A percentile compares a stretch with the other conserved stretches of the same genome.
phyloP scores from a whole-genome alignment of 257 asterid species.

The Asclepias syriaca region DNA sequence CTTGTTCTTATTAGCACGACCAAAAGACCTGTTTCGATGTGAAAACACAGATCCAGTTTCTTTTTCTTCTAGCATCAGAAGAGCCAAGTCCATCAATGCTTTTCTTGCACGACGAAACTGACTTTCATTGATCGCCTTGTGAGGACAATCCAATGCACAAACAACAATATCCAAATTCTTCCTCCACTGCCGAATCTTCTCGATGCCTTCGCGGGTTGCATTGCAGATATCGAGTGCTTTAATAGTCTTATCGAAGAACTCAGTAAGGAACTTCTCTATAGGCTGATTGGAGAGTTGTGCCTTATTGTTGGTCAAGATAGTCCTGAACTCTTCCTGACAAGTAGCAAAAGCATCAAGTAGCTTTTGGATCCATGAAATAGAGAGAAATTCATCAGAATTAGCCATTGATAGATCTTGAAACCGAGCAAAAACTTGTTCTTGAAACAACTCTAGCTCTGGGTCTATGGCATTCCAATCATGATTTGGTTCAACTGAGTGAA shows the following conservation, averaged over 20 bases:
- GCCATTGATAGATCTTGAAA: constrained; percentile 55
- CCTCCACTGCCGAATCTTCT: constrained; percentile 71
- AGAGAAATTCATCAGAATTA: constrained; percentile 57
- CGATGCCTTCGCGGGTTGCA: constrained; percentile 84
- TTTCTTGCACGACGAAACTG: constrained; percentile 82
- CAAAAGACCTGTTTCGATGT: constrained; percentile 68
- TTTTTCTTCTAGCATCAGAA: constrained; percentile 73
- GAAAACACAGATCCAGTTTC: constrained; percentile 60
- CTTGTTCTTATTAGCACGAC: constrained; percentile 49
- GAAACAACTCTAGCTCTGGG: constrained; percentile 43
- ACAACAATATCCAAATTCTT: constrained; percentile 66
- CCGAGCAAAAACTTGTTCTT: constrained; percentile 41
- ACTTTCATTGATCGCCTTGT: constrained; percentile 51
- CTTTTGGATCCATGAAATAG: constrained; percentile 72
- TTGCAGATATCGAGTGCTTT: constrained; percentile 89
- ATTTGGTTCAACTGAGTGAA: constrained; percentile 50
- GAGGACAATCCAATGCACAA: constrained; percentile 46
- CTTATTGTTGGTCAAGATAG: constrained; percentile 37
- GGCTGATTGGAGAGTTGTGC: constrained; percentile 45
- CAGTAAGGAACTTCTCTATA: constrained; percentile 49
- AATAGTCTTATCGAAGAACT: constrained; percentile 63
- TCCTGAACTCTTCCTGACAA: constrained; percentile 63
- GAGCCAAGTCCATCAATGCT: constrained; percentile 68
- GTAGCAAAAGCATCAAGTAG: constrained; percentile 51
- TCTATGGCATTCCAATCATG: constrained; percentile 36